Evolutionary conservation across 345 rosid genomes (phyloP).

Genomic region (Citrus cavaleriei): DNA sequence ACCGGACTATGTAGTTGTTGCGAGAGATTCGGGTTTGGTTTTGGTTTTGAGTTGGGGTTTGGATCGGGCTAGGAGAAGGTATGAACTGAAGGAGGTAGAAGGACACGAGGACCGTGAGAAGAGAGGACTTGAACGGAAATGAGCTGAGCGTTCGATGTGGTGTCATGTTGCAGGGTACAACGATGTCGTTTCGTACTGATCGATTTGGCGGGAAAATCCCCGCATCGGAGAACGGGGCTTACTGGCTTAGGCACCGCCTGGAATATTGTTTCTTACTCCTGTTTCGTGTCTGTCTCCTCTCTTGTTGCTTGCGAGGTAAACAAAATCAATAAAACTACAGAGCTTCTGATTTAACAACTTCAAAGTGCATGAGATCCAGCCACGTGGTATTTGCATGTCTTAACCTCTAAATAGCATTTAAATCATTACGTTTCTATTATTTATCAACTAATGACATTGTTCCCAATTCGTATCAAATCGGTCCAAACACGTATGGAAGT

Average conservation of each 20-base stretch:
- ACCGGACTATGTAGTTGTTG: constrained; percentile 70
- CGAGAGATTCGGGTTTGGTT: constrained; percentile 6
- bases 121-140: constrained; percentile 20
- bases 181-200: constrained; percentile 3
- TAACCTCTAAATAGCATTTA: not conserved
- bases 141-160: not conserved
- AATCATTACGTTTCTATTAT: too few relatives aligned
- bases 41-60: constrained; percentile 19
- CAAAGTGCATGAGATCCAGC: not conserved
- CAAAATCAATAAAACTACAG: not conserved
- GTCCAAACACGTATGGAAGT: too few relatives aligned
- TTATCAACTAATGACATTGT: too few relatives aligned
- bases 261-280: not conserved
- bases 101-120: constrained; percentile 29
- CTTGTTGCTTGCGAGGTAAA: not conserved
- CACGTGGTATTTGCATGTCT: not conserved
- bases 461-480: too few relatives aligned
- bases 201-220: constrained; percentile 29
- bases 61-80: constrained; percentile 20
- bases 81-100: constrained; percentile 37
- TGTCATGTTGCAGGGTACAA: constrained; percentile 8
- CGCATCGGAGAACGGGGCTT: constrained; percentile 15
- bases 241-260: not conserved
- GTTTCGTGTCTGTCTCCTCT: not conserved
- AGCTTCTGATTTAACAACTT: not conserved